Evolutionary conservation across 345 rosid genomes (phyloP).

Genomic region (Dipteronia sinensis): DNA sequence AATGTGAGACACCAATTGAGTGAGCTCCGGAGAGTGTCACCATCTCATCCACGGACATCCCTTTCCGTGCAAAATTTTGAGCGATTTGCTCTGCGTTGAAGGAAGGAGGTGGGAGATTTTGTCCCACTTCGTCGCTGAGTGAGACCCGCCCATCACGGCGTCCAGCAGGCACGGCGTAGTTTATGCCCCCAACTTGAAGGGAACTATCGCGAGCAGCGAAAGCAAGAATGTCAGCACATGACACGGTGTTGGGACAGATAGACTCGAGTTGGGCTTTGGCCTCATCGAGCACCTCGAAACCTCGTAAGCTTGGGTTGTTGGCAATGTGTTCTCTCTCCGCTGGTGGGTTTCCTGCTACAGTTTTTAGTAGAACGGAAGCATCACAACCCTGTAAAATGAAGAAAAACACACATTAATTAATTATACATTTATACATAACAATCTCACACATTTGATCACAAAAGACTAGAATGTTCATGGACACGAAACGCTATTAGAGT

Average conservation of each 20-base stretch:
- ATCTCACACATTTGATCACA: neutral
- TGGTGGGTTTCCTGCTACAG: conserved; percentile 24
- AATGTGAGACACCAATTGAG: conserved; percentile 42
- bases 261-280: conserved; percentile 44
- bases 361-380: conserved; percentile 43
- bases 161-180: conserved; percentile 36
- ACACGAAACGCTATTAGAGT: neutral
- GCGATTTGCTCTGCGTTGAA: conserved; percentile 29
- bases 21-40: conserved; percentile 55
- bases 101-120: conserved; percentile 33
- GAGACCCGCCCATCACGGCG: conserved; percentile 48
- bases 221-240: conserved; percentile 53
- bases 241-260: conserved; percentile 39
- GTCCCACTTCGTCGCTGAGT: conserved; percentile 11
- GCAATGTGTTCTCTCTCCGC: conserved; percentile 43
- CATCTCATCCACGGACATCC: conserved; percentile 41
- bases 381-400: conserved; percentile 52
- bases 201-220: conserved; percentile 50
- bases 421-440: neutral
- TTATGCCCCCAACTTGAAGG: conserved; percentile 23
- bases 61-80: conserved; percentile 33
- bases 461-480: too few relatives aligned
- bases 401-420: neutral
- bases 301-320: conserved; percentile 44
- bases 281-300: conserved; percentile 50